phyloP scores from a whole-genome alignment of 192 early-diverging fungal genomes.

The Ambispora gerdemannii region DNA sequence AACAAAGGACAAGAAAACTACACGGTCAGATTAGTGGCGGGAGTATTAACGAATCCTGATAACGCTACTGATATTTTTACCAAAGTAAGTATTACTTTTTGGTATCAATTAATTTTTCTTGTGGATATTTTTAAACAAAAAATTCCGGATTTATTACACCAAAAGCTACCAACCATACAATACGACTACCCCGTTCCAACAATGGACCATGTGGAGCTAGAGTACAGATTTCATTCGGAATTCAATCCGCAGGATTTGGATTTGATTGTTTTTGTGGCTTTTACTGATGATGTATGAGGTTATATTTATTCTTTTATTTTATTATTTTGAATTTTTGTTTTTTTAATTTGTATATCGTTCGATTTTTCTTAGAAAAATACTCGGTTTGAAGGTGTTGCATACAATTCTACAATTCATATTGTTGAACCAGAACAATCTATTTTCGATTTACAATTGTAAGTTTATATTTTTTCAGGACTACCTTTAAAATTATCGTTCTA shows the following conservation, averaged over 20 bases:
- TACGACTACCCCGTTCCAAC: slow-evolving; percentile 38
- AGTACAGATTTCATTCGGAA: slow-evolving; percentile 49
- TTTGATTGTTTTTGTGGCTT: slow-evolving; percentile 44
- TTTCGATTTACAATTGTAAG: slow-evolving; percentile 58
- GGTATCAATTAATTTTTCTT: neutral
- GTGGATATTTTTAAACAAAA: neutral
- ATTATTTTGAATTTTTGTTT: neutral
- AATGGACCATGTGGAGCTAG: slow-evolving; percentile 36
- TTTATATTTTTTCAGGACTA: neutral
- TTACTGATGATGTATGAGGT: slow-evolving; percentile 39
- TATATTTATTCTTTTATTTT: neutral
- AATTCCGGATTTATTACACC: neutral
- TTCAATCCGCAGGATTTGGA: slow-evolving; percentile 44
- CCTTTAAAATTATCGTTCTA: neutral
- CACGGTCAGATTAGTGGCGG: slow-evolving; percentile 36
- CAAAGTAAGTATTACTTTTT: slow-evolving; percentile 36
- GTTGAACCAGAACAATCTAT: slow-evolving; percentile 48
- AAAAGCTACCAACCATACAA: slow-evolving; percentile 37
- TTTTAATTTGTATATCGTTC: too few species aligned
- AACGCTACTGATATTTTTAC: slow-evolving; percentile 35
- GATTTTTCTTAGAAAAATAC: slow-evolving; percentile 32
- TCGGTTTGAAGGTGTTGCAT: slow-evolving; percentile 42
- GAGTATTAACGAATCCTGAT: slow-evolving; percentile 33
- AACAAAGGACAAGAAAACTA: slow-evolving; percentile 40
- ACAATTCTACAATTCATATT: slow-evolving; percentile 44